Evolutionary conservation across 768 basidiomycete species (phyloP).

Genomic region (Tricholoma furcatifolium): DNA sequence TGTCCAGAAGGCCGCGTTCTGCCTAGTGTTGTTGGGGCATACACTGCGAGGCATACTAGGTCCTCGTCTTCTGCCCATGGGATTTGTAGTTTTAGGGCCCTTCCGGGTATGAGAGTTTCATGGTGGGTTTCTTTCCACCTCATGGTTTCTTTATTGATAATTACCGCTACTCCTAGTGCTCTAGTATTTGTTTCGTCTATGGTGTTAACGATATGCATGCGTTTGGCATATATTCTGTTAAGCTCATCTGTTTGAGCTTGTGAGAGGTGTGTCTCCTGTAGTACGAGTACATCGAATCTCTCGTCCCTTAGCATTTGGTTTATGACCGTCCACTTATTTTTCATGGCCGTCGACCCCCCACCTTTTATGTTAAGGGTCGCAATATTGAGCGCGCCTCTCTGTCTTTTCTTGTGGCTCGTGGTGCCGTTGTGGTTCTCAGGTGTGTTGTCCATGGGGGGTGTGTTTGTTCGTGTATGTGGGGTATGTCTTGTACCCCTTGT

Average conservation of each 20-base stretch:
- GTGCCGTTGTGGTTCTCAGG: too few species aligned
- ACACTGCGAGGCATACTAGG: too few species aligned
- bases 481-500: too few species aligned
- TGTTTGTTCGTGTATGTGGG: too few species aligned
- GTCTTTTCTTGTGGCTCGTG: too few species aligned
- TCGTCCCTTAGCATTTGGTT: conserved; percentile 20
- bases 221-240: neutral
- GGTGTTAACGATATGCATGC: conserved; percentile 23
- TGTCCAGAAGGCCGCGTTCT: conserved; percentile 1
- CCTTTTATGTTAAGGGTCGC: neutral
- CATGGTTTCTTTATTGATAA: conserved; percentile 28
- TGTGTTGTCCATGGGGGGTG: too few species aligned
- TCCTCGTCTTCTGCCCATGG: too few species aligned
- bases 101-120: too few species aligned
- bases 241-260: neutral
- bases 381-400: neutral
- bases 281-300: neutral
- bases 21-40: neutral
- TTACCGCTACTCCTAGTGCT: too few species aligned
- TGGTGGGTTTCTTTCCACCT: conserved; percentile 13
- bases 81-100: too few species aligned
- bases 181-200: too few species aligned
- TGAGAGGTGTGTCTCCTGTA: conserved; percentile 3
- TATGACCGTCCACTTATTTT: neutral
- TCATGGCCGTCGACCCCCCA: neutral